Evolutionary conservation across 805 yeast genomes (phyloP).

Genomic region (Wickerhamiella sorbophila): DNA sequence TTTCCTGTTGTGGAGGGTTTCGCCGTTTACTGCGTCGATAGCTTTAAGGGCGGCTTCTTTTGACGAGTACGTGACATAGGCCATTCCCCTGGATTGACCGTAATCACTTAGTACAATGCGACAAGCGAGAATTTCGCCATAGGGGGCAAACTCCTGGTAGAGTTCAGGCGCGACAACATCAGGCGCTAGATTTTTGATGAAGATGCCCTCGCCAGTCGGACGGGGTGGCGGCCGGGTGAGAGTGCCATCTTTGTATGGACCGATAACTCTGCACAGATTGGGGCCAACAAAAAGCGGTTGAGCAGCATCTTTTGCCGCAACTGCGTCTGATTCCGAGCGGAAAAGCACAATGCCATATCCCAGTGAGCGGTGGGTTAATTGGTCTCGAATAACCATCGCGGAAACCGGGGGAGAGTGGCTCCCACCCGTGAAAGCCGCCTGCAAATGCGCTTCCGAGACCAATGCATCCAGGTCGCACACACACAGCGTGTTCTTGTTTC

Average conservation of each 20-base stretch:
- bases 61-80: slow-evolving; percentile 14
- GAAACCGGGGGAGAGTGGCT: slow-evolving; percentile 6
- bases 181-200: slow-evolving; percentile 66
- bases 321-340: slow-evolving; percentile 10
- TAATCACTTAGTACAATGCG: slow-evolving; percentile 15
- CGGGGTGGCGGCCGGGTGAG: slow-evolving; percentile 10
- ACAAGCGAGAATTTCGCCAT: slow-evolving; percentile 15
- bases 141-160: slow-evolving; percentile 11
- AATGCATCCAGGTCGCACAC: slow-evolving; percentile 17
- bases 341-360: slow-evolving; percentile 17
- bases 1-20: slow-evolving; percentile 21
- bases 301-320: slow-evolving; percentile 8
- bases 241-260: slow-evolving; percentile 2
- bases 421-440: slow-evolving; percentile 11
- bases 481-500: slow-evolving; percentile 9
- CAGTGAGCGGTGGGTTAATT: slow-evolving; percentile 7
- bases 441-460: slow-evolving; percentile 13
- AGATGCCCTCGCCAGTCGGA: slow-evolving; percentile 28
- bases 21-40: slow-evolving; percentile 15
- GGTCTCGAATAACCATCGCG: slow-evolving; percentile 15
- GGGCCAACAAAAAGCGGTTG: slow-evolving; percentile 16
- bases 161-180: slow-evolving; percentile 35
- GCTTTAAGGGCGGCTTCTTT: slow-evolving; percentile 14
- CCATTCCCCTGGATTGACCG: slow-evolving; percentile 19
- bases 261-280: slow-evolving; percentile 14